Base-by-base conservation (phyloP, 495 filamentous ascomycete species). In the Geopyxis carbonaria region DNA sequence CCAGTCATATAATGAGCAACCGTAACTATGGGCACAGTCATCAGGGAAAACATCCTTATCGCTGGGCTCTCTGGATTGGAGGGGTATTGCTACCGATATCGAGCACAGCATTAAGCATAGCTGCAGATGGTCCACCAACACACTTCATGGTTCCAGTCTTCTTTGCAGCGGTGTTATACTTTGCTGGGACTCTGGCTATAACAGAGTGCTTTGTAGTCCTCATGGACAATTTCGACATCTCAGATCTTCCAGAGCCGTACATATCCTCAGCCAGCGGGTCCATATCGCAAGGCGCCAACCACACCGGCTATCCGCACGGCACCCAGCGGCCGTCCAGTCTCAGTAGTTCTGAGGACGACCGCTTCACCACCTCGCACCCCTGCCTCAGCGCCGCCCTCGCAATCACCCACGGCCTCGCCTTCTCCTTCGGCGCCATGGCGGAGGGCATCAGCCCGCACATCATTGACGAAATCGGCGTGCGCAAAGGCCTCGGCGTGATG, bases 181-280 rank as follows among this genome's bases (percentile, higher is more conserved):
- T 78, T 44, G 62, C 79, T 10, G 75, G 72, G 2, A 74, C 72
- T 28, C 67, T 85, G 16, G 78, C 75, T 21, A 74, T 84, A 29
- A 70, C 78, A 7, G 80, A 85, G 57, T 81, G 76, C 56, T 66
- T 76, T 43, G 74, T 78, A 3, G 60, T 85, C 35, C 65, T 85
- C 57, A 84, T 82, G 80, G 79, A 85, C 49, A 74, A 74, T 14
- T 84, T 71, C 52, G 79, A 85, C 54, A 76, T 73, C 4, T 80
- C 75, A 15, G 80, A 84, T 47, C 64, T 81, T 1, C 74, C 49
- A 10, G 45, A 45, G 19, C 30, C 40, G 10, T 30, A 40, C 15
- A 32, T 52, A 7, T 22, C 36, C 2, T 38, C 41, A 8, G 59
- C 29, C 58, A 65, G 8, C 55, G 78, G 51, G 59, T 68, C 15